Percentiles rank a stretch among this genome's conserved stretches.
Evolutionary conservation across 2,329 filamentous ascomycete genomes (phyloP).

Genomic region (Fusarium tricinctum): DNA sequence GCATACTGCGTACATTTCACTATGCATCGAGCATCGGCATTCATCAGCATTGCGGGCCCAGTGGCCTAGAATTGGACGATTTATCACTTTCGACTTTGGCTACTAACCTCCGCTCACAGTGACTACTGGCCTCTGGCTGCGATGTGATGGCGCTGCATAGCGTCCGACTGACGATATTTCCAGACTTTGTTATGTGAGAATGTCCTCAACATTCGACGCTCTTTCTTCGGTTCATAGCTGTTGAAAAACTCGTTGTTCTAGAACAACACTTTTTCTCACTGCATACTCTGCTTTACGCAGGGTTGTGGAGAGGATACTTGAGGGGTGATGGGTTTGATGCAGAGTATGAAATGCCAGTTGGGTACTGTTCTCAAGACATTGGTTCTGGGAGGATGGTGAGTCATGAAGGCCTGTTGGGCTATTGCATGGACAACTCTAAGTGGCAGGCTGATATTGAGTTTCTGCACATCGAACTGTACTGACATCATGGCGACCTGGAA

Average conservation of each 20-base stretch:
- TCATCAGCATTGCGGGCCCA: slow-evolving; percentile 41
- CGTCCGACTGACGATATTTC: slow-evolving; percentile 14
- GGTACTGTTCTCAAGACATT: not conserved
- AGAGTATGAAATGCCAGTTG: too few species aligned
- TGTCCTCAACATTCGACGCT: slow-evolving; percentile 13
- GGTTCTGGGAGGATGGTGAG: too few species aligned
- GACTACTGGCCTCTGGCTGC: slow-evolving; percentile 36
- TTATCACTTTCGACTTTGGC: slow-evolving; percentile 28
- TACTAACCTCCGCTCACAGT: slow-evolving; percentile 52
- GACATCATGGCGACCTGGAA: not conserved
- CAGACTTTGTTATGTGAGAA: slow-evolving; percentile 7
- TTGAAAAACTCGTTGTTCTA: slow-evolving; percentile 40
- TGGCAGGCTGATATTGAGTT: too few species aligned
- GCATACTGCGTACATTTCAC: slow-evolving; percentile 21
- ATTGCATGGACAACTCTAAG: too few species aligned
- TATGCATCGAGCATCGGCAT: slow-evolving; percentile 18
- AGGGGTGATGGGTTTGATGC: too few species aligned
- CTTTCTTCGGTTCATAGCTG: slow-evolving; percentile 36
- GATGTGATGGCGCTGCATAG: slow-evolving; percentile 28
- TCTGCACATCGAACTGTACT: not conserved
- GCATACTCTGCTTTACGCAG: slow-evolving; percentile 61
- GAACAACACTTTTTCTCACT: slow-evolving; percentile 65
- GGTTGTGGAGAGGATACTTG: slow-evolving; percentile 63
- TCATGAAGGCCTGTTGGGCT: too few species aligned
- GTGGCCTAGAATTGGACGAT: slow-evolving; percentile 48